A percentile compares a stretch with the other conserved stretches of the same genome.
phyloP scores from a whole-genome alignment of 2,329 filamentous ascomycete species.

The Colletotrichum cordylinicola region DNA sequence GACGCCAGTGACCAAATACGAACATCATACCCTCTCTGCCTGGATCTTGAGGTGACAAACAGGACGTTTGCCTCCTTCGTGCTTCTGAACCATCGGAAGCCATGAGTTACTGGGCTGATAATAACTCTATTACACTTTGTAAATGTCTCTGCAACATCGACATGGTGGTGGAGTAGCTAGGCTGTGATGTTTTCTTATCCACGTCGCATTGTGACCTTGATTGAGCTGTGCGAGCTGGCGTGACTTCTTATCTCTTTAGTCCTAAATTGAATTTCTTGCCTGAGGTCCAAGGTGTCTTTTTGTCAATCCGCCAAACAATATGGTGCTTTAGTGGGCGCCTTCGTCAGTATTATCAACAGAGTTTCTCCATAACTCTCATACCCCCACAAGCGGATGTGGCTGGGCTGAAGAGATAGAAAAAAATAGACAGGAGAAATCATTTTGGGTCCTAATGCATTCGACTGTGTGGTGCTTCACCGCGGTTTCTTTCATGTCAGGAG shows the following conservation, averaged over 20 bases:
- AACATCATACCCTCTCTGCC: not conserved
- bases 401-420: no score
- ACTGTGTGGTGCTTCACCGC: not conserved
- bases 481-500: not conserved
- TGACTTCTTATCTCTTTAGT: not conserved
- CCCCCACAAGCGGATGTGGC: no score
- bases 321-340: no score
- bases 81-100: not conserved
- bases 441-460: not conserved
- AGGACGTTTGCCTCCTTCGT: not conserved
- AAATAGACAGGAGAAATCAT: not conserved
- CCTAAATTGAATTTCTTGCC: not conserved
- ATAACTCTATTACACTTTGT: not conserved
- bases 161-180: not conserved
- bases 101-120: not conserved
- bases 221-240: not conserved
- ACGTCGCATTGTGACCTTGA: not conserved
- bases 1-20: not conserved
- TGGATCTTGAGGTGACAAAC: not conserved
- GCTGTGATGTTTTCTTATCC: not conserved
- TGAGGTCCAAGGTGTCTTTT: not conserved
- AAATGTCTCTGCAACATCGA: not conserved
- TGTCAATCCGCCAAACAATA: not conserved
- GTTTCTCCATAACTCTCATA: no score
- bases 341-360: no score